Conservation (phyloP, 139 green algal genomes). For the Chlamydomonas applanata region DNA sequence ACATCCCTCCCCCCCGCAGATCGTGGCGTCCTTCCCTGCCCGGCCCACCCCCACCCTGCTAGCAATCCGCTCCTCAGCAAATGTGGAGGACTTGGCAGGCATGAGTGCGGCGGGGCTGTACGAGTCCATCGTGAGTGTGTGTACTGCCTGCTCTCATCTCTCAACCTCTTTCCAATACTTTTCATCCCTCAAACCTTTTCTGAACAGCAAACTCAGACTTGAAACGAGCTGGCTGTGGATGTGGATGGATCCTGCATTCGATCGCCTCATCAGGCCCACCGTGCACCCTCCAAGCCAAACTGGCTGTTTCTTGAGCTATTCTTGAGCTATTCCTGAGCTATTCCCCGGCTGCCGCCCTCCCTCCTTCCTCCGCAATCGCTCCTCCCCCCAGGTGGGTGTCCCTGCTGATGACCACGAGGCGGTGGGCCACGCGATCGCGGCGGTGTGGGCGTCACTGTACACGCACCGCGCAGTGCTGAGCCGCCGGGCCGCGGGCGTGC, state of each 20-base stretch:
- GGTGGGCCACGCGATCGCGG: conserved; percentile 56
- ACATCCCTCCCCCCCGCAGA: conserved; percentile 43
- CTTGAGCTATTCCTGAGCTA: too few relatives aligned
- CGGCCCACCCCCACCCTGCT: conserved; percentile 16
- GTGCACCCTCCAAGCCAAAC: conserved; percentile 76
- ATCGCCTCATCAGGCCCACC: too few relatives aligned
- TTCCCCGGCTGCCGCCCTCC: too few relatives aligned
- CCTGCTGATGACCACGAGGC: conserved; percentile 33
- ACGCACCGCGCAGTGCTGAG: conserved; percentile 81
- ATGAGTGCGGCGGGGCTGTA: conserved; percentile 92
- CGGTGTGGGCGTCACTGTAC: conserved; percentile 93
- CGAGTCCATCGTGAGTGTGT: conserved; percentile 68
- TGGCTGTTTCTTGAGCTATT: conserved; percentile 16
- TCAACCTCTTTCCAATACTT: too few relatives aligned
- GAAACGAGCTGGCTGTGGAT: too few relatives aligned
- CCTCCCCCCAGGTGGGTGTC: conserved; percentile 29
- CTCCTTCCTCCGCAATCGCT: too few relatives aligned
- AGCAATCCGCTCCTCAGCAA: conserved; percentile 76
- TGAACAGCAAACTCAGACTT: too few relatives aligned
- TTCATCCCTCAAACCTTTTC: too few relatives aligned
- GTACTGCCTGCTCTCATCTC: too few relatives aligned
- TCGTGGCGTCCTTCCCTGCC: conserved; percentile 23
- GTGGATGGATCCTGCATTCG: too few relatives aligned
- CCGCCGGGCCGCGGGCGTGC: conserved; percentile 44
- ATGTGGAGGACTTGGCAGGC: conserved; percentile 93